Conservation (phyloP, 257 asterid species). For the Solanum tarapatanum region DNA sequence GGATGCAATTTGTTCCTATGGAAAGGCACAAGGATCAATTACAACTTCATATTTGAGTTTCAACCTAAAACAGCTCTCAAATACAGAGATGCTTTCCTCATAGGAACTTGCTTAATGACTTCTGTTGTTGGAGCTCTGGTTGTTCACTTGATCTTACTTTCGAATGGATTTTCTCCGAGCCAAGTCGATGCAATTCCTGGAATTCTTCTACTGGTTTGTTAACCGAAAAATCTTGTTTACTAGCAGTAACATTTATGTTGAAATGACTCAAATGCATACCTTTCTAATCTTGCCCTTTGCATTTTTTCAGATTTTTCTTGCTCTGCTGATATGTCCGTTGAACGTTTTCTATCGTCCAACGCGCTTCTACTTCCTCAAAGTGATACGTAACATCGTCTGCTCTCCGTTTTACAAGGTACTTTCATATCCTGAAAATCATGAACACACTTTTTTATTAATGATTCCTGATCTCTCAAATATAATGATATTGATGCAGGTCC, state of each 20-base stretch:
- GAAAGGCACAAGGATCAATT: conserved; percentile 76
- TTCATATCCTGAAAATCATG: background rate
- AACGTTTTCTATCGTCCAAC: conserved; percentile 77
- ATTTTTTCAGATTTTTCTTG: conserved; percentile 30
- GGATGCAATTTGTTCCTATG: conserved; percentile 87
- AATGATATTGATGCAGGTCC: conserved; percentile 28
- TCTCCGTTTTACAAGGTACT: conserved; percentile 88
- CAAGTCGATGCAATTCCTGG: conserved; percentile 67
- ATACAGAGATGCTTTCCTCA: conserved; percentile 81
- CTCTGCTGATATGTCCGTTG: conserved; percentile 62
- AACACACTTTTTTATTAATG: background rate
- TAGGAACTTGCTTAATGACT: conserved; percentile 75
- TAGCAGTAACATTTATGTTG: background rate
- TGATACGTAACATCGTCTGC: conserved; percentile 71
- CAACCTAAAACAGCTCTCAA: conserved; percentile 54
- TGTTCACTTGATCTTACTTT: conserved; percentile 64
- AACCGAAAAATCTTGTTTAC: background rate
- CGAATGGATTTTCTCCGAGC: conserved; percentile 33
- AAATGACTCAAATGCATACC: background rate
- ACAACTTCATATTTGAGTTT: conserved; percentile 83
- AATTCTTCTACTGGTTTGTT: conserved; percentile 55
- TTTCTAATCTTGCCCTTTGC: background rate
- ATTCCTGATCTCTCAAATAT: background rate
- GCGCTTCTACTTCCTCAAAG: conserved; percentile 54
- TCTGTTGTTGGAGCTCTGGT: conserved; percentile 71